A percentile compares a stretch with the other conserved stretches of the same genome.
Evolutionary conservation across 805 yeast species (phyloP).

Genomic region (Wickerhamiella spandovensis): DNA sequence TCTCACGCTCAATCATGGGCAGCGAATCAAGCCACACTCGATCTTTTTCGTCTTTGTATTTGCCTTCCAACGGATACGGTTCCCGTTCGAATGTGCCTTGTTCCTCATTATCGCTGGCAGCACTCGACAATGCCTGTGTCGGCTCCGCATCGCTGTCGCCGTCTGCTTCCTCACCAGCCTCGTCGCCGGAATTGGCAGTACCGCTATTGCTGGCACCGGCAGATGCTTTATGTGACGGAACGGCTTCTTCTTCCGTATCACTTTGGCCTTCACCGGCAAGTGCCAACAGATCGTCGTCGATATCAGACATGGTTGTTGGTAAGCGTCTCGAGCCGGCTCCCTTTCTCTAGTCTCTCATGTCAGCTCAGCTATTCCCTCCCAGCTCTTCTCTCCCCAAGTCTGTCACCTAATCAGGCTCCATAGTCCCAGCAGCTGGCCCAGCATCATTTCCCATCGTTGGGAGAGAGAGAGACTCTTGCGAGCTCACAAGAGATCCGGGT

Average conservation of each 20-base stretch:
- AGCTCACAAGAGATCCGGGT: too few species aligned
- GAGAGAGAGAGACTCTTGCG: too few species aligned
- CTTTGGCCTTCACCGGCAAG: constrained; percentile 72
- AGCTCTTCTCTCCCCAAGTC: too few species aligned
- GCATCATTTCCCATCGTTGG: too few species aligned
- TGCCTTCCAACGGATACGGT: constrained; percentile 91
- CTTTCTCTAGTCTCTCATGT: too few species aligned
- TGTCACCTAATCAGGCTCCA: too few species aligned
- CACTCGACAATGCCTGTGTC: constrained; percentile 20
- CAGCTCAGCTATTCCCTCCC: too few species aligned
- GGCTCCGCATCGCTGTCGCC: constrained; percentile 29
- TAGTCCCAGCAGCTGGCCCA: too few species aligned
- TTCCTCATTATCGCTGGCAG: constrained; percentile 28
- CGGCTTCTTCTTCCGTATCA: constrained; percentile 20
- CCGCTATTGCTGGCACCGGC: not conserved
- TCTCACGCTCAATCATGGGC: constrained; percentile 90
- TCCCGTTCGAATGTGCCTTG: constrained; percentile 28
- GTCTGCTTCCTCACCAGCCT: constrained; percentile 24
- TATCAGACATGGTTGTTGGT: constrained; percentile 20
- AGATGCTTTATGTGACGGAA: not conserved
- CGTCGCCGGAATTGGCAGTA: not conserved
- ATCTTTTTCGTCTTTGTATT: constrained; percentile 73
- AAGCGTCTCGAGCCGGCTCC: not conserved
- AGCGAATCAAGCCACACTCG: constrained; percentile 39
- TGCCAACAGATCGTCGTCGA: constrained; percentile 92